Base-by-base conservation (phyloP, 208 protist species). In the Wallacemonas sp. region DNA sequence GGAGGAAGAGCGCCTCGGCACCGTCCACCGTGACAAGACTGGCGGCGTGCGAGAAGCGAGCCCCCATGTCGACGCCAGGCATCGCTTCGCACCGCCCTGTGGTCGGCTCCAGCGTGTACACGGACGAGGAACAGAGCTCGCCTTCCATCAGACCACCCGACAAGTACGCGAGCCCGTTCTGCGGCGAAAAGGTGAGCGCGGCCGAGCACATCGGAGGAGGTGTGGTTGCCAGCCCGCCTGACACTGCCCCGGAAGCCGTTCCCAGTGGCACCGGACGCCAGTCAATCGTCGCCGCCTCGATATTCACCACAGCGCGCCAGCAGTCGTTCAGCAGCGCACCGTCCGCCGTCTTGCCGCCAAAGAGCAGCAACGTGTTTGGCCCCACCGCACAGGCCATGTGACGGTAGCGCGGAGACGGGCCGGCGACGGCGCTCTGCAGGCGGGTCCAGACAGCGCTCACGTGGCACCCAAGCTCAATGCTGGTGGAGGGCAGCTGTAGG, bases 1-100 rank as follows among this genome's bases (percentile, higher is more conserved):
- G 72, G 3, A 93, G 14, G 18, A 96, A 68, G 12, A 93, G 45
- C 38, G 36, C 73, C 3, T 65, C 57, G 2, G 12, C 44, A 22
- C 73, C 72, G 33, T 79, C 44, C 5, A 93, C 65, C 1, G 33
- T 22, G 22, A 90, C 73, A 8, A 38, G 65, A 20, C 73, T 81
- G 65, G 91, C 79, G 1, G 77, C 72, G 67, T 93, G 90, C 0
- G 87, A 88, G 65, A 86, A 96, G 26, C 90, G 84, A 7, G 59
- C 67, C 0, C 50, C 52, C 3, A 85, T 46, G n/a, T 38, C 32
- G 39, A 48, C 42, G 20, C n/a, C 36, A 2, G 42, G 5, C 18
- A 68, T 7, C 26, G 28, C 55, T 11, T 18, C 39, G 28, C 70
- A 81, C 3, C 50, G 26, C 23, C 65, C 66, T 29, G 57, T 75